Evolutionary conservation across 225 moss, liverwort and hornwort species (phyloP), one percentile per base, ranked within the genome.

Genomic region (Physcomitrium patens): DNA sequence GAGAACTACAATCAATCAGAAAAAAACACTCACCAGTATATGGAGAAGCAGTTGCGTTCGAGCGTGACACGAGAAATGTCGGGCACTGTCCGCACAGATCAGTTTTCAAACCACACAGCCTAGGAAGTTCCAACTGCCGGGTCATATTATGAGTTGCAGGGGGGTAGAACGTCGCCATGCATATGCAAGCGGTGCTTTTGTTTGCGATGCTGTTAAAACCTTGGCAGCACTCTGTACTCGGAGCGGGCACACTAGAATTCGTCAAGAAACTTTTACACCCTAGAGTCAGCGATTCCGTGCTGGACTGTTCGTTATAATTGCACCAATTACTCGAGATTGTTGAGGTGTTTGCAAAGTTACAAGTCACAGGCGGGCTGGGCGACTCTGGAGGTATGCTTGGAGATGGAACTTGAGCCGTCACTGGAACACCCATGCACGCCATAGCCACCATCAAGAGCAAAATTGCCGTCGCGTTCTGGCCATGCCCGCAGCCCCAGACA

Each of bases 121-220:
- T 57, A 11, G 87, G 87, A 9, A 87, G 87, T 19, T 68, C 60
- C 43, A 75, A 75, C 54, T 82, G 82, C 37, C 84, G 79, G 12
- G 87, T 27, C 24, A 65, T 79, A 64, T 87, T 87, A 48, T 28
- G 48, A n/a, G 77, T 13, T 37, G 82, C 53, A 3, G 87, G 72
- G 6, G 87, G 87, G 72, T 84, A 84, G 75, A 87, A 87, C 3
- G 87, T 87, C 1, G 67, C 22, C 72, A 56, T 54, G 77, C 87
- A 87, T 17, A 82, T 77, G 60, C 87, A 87, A 62, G 87, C 84
- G 9, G 82, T 82, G 16, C 72, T 52, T 24, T 75, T 68, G 69
- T 87, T 82, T 12, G 84, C 87, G 12, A 87, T 79, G 1, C 79
- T 81, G 55, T 82, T 81, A 12, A 87, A 26, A 7, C 84, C 79